Conservation (phyloP, 1,284 basidiomycete genomes). For the Irpex rosettiformis region DNA sequence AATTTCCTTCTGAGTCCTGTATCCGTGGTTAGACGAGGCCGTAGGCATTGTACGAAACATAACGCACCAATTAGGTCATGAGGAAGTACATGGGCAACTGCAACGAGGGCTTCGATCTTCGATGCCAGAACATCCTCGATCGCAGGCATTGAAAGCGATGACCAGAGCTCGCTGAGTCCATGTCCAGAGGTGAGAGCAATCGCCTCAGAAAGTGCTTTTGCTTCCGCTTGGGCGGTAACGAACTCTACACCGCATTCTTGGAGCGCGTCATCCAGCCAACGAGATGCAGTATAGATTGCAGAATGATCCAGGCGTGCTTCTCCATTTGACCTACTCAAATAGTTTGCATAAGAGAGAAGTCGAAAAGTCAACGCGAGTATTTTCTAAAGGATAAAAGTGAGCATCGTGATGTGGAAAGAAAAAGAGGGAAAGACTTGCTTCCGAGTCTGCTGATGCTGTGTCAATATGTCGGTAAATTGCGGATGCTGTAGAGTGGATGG, state of each 20-base stretch:
- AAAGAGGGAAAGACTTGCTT: neutral
- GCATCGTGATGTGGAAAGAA: neutral
- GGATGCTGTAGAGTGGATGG: neutral
- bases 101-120: constrained; percentile 1
- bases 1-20: constrained; percentile 6
- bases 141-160: neutral
- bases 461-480: neutral
- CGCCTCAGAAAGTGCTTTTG: constrained; percentile 33
- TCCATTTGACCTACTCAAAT: constrained; percentile 30
- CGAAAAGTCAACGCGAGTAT: constrained; percentile 24
- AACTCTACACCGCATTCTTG: constrained; percentile 33
- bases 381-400: constrained; percentile 7
- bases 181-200: constrained; percentile 53
- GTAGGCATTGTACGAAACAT: neutral
- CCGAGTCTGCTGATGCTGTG: neutral
- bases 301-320: constrained; percentile 45
- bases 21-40: neutral
- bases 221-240: constrained; percentile 26
- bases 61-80: neutral
- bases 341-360: constrained; percentile 34
- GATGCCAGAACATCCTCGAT: neutral
- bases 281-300: constrained; percentile 37
- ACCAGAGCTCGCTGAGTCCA: constrained; percentile 34
- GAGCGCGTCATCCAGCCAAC: constrained; percentile 39
- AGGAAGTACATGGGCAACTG: constrained; percentile 4